phyloP scores from a whole-genome alignment of 768 basidiomycete species.

The Galerina marginata region DNA sequence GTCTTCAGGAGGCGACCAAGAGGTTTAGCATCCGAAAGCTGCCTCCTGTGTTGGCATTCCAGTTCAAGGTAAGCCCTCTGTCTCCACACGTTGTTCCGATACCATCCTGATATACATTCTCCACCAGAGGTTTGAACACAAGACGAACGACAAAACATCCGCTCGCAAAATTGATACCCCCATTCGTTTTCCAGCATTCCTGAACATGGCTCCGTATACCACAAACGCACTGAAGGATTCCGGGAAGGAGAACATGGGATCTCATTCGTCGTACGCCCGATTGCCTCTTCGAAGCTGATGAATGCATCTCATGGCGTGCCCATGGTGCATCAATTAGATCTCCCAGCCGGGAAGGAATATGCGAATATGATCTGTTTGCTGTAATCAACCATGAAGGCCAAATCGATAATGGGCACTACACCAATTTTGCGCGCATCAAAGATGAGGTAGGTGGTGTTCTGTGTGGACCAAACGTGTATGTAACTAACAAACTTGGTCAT shows the following conservation, averaged over 20 bases:
- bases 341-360: slow-evolving; percentile 67
- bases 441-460: slow-evolving; percentile 70
- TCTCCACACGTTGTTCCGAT: slow-evolving; percentile 1
- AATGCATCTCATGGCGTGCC: not conserved
- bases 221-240: slow-evolving; percentile 60
- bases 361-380: slow-evolving; percentile 90
- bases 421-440: slow-evolving; percentile 81
- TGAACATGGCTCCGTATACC: slow-evolving; percentile 91
- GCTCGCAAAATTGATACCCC: slow-evolving; percentile 86
- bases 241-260: slow-evolving; percentile 45
- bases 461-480: no score
- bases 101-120: not conserved
- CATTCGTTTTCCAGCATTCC: slow-evolving; percentile 79
- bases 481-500: no score
- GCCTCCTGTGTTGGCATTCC: slow-evolving; percentile 90
- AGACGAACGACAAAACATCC: slow-evolving; percentile 68
- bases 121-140: slow-evolving; percentile 89
- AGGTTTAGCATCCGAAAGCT: slow-evolving; percentile 84
- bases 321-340: slow-evolving; percentile 13
- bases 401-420: slow-evolving; percentile 95
- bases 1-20: slow-evolving; percentile 74
- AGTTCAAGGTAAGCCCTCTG: slow-evolving; percentile 76
- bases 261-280: no score
- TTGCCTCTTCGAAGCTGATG: no score
- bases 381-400: slow-evolving; percentile 96